phyloP scores from a whole-genome alignment of 306 rosid species.

The Herpetospermum pedunculosum region DNA sequence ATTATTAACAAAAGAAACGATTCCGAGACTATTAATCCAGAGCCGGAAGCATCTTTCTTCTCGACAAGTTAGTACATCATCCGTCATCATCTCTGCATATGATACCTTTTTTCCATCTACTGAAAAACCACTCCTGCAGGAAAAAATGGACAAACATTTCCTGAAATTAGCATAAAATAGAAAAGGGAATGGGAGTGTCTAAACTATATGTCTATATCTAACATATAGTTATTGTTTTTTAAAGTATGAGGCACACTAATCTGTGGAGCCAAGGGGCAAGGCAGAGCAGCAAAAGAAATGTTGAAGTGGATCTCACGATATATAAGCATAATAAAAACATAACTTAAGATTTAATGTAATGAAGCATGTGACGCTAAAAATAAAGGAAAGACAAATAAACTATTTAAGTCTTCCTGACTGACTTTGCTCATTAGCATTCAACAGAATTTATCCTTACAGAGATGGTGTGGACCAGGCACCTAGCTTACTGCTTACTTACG shows the following conservation, averaged over 20 bases:
- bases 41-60: constrained; percentile 94
- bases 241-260: background rate
- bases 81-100: constrained; percentile 89
- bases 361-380: background rate
- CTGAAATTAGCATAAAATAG: background rate
- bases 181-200: background rate
- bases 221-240: background rate
- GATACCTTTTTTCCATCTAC: constrained; percentile 65
- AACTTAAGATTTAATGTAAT: background rate
- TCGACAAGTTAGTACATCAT: constrained; percentile 79
- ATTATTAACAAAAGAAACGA: constrained; percentile 51
- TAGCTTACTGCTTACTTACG: too few species aligned
- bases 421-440: background rate
- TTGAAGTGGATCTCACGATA: background rate
- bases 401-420: background rate
- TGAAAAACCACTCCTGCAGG: constrained; percentile 79
- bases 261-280: background rate
- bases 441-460: background rate
- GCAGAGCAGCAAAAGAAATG: background rate
- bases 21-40: constrained; percentile 95
- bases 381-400: background rate
- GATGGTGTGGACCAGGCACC: too few species aligned
- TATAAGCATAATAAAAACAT: background rate
- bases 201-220: background rate
- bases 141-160: background rate